These are phyloP conservation scores for Angomonas deanei DNA, from an alignment of 208 protist genomes.

Conservation along the genomic window DNA sequence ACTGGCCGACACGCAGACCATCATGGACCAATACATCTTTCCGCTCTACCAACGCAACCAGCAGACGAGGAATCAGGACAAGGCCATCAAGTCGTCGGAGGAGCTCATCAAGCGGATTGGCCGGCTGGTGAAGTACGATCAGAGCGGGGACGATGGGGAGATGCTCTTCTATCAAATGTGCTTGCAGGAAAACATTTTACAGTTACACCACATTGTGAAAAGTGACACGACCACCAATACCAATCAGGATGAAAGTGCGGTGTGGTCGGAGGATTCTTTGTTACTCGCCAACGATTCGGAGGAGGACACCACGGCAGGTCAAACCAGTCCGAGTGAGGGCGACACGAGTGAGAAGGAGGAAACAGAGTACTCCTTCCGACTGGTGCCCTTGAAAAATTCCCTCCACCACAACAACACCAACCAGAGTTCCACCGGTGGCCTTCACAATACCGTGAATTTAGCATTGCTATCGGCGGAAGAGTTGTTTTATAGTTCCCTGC, in stretches of 20 bases:
- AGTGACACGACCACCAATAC: too few relatives aligned
- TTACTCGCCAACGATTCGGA: neutral
- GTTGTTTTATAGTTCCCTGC: neutral
- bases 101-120: constrained; percentile 15
- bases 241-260: neutral
- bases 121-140: constrained; percentile 50
- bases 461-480: neutral
- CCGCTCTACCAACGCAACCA: neutral
- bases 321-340: too few relatives aligned
- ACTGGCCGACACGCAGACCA: constrained; percentile 22
- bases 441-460: too few relatives aligned
- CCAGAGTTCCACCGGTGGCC: too few relatives aligned
- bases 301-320: too few relatives aligned
- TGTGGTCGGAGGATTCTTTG: too few relatives aligned
- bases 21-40: constrained; percentile 13
- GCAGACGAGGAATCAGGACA: neutral
- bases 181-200: constrained; percentile 23
- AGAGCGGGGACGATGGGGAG: constrained; percentile 58
- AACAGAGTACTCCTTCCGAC: too few relatives aligned
- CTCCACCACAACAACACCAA: too few relatives aligned
- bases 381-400: too few relatives aligned
- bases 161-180: constrained; percentile 65
- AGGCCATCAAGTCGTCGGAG: neutral
- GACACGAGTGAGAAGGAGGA: too few relatives aligned
- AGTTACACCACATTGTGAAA: constrained; percentile 8